A percentile compares a stretch with the other conserved stretches of the same genome.
These are phyloP conservation scores for Agaricus blazei DNA, from an alignment of 768 basidiomycete species.

Conservation along the genomic window DNA sequence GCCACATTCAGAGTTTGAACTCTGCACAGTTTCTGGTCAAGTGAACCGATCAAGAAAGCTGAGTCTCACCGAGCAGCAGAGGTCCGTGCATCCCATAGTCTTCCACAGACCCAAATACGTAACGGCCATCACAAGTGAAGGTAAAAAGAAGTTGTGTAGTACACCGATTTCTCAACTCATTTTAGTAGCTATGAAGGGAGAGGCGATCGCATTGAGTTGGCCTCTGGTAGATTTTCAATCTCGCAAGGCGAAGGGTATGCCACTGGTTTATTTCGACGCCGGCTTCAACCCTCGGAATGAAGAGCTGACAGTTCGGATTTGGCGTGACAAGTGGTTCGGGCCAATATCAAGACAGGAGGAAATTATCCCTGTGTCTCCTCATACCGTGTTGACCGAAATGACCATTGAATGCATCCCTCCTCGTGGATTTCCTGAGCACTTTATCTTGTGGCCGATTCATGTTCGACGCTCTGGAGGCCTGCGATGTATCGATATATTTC, in stretches of 20 bases:
- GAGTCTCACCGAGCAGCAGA: conserved; percentile 9
- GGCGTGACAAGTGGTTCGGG: conserved; percentile 16
- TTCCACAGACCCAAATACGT: conserved; percentile 21
- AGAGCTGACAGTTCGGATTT: conserved; percentile 18
- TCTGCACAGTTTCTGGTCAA: background rate
- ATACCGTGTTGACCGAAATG: conserved; percentile 43
- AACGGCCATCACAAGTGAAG: conserved; percentile 23
- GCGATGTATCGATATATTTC: conserved; percentile 53
- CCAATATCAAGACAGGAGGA: conserved; percentile 32
- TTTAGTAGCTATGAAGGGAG: conserved; percentile 33
- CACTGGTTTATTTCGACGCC: conserved; percentile 44
- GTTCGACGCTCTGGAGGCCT: conserved; percentile 40
- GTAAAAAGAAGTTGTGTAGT: conserved; percentile 4
- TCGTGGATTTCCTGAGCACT: conserved; percentile 25
- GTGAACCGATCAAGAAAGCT: conserved; percentile 3
- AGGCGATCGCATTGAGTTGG: conserved; percentile 42
- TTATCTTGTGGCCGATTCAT: conserved; percentile 33
- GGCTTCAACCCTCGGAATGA: conserved; percentile 35
- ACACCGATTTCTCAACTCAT: background rate
- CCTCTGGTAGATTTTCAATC: conserved; percentile 37
- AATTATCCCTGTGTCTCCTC: conserved; percentile 36
- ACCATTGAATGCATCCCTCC: conserved; percentile 25
- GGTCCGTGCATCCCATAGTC: background rate
- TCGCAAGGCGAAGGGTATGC: conserved; percentile 24
- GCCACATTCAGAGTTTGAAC: background rate